Conservation (phyloP, 148 eudicot species). For the Suaeda aralocaspica region DNA sequence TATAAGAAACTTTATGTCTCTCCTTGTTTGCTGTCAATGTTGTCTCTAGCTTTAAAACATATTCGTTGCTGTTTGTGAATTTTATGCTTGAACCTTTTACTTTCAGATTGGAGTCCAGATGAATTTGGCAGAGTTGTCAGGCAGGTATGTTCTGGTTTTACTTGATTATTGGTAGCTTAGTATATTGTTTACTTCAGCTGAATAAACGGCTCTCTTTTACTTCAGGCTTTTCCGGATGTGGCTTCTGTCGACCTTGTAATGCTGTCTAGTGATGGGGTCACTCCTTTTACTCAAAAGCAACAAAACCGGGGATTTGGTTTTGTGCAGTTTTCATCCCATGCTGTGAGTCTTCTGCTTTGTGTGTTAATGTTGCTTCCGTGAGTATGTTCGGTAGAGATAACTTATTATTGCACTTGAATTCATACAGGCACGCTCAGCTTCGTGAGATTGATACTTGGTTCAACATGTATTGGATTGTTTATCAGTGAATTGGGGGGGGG, state of each 20-base stretch:
- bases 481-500: not conserved
- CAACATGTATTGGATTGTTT: constrained; percentile 34
- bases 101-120: constrained; percentile 57
- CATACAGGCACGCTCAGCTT: constrained; percentile 78
- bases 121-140: constrained; percentile 48
- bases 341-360: constrained; percentile 41
- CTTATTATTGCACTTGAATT: constrained; percentile 52
- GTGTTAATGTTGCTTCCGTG: not conserved
- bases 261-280: constrained; percentile 32
- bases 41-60: not conserved
- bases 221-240: constrained; percentile 61
- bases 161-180: not conserved
- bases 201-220: not conserved
- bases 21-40: not conserved
- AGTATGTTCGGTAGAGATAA: constrained; percentile 24
- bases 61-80: not conserved
- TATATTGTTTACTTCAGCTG: constrained; percentile 1
- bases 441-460: constrained; percentile 60
- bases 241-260: constrained; percentile 55
- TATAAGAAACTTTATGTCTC: constrained; percentile 4
- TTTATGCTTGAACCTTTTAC: constrained; percentile 6
- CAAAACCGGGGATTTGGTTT: constrained; percentile 73
- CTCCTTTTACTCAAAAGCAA: constrained; percentile 34
- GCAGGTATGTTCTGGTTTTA: constrained; percentile 41
- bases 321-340: constrained; percentile 63